These are phyloP conservation scores for Podospora comata DNA, from an alignment of 495 filamentous ascomycete genomes.

Conservation along the genomic window DNA sequence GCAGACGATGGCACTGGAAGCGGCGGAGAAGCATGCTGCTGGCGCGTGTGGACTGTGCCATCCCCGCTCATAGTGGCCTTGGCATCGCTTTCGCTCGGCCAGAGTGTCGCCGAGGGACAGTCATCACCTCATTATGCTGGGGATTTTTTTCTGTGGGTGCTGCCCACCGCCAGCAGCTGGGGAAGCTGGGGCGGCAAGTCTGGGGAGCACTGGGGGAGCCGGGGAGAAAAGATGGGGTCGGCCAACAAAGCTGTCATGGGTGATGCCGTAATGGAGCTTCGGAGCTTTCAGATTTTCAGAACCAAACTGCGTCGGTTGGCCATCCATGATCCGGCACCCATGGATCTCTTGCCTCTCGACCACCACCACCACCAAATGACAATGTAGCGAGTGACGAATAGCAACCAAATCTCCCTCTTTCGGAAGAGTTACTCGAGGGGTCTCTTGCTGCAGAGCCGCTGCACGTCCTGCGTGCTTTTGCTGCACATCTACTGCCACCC, in stretches of 20 bases:
- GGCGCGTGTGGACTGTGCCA: conserved; percentile 28
- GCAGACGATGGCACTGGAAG: conserved; percentile 21
- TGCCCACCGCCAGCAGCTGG: not conserved
- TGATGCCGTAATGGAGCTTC: not conserved
- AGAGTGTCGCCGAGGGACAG: conserved; percentile 32
- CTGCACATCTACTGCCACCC: conserved; percentile 20
- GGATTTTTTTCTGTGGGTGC: conserved; percentile 1
- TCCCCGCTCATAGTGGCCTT: conserved; percentile 32
- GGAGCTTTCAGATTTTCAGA: not conserved
- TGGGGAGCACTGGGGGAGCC: conserved; percentile 19
- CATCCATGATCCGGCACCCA: not conserved
- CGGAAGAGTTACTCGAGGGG: conserved; percentile 15
- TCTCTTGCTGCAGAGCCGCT: conserved; percentile 9
- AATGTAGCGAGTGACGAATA: too few relatives aligned
- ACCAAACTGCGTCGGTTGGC: not conserved
- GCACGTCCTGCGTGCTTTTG: conserved; percentile 5
- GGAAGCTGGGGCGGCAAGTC: conserved; percentile 22
- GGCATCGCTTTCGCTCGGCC: conserved; percentile 25
- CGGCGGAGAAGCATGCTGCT: conserved; percentile 25
- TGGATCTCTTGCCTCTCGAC: not conserved
- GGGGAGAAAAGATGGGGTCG: conserved; percentile 8
- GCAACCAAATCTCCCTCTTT: conserved; percentile 10
- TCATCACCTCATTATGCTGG: conserved; percentile 25
- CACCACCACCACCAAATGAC: not conserved
- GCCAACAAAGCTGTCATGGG: not conserved